Evolutionary conservation across 2,329 filamentous ascomycete species (phyloP), one percentile per base, ranked within the genome.

Genomic region (Penicillium sp.): DNA sequence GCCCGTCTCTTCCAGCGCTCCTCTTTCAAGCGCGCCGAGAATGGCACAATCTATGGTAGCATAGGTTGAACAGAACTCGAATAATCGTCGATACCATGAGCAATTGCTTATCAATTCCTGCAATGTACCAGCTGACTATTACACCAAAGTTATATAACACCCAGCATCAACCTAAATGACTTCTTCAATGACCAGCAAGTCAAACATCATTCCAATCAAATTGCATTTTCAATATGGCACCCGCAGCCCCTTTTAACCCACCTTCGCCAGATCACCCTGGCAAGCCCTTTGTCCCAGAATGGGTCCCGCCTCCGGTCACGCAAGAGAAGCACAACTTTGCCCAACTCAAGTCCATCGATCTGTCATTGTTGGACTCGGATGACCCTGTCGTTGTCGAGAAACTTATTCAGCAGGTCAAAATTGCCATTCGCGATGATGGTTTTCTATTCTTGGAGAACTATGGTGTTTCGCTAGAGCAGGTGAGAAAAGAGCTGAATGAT

Each of bases 401-500:
- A 2, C 74, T 83, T 3, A 74, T 83, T 4, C 66, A 79, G 45
- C 74, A 78, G 52, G 76, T 77, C 38, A 81, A 80, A 60, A 51
- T 61, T 5, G 79, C 78, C 3, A 80, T 81, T 55, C 73, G 75
- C 6, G 74, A 80, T 22, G 78, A 80, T 62, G 78, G 78, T 0
- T 80, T 81, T 52, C 66, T 81, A 5, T 83, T 82, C 66, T 70
- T 83, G 0, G 78, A 81, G 62, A 81, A 84, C 67, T 82, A 83
- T 59, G 81, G 81, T 15, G 67, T 83, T 25, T 82, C 79, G 1
- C 61, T 83, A 5, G 80, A 79, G 45, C 73, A 81, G 73, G 67
- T 69, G 41, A 60, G 57, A 17, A 31, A 4, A 15, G 6, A 20
- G 0, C 2, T 25, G 25, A 25, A 25, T 25, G 25, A 25, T 25